Base-by-base conservation (phyloP, 2,329 filamentous ascomycete species). In the Xylariaceae sp. region DNA sequence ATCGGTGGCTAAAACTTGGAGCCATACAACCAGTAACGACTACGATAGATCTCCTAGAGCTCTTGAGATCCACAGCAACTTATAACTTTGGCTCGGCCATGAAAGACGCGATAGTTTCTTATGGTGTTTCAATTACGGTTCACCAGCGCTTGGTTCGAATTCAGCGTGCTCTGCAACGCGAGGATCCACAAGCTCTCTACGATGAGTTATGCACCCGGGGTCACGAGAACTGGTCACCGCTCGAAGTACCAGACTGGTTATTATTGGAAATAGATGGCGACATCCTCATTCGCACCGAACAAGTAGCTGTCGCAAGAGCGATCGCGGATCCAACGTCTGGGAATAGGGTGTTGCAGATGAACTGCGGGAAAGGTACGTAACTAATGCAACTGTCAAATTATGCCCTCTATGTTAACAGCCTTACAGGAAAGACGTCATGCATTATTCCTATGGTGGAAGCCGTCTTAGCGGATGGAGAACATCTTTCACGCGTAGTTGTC, bases 241-340 rank as follows among this genome's bases (percentile, higher is more conserved):
- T 69, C 0, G 69, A 82, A 0, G 66, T 78, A 24, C 76, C 84
- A 0, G 87, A 91, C 62, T 89, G 87, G 83, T 68, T 91, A 0
- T 73, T 91, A 0, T 70, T 92, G 0, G 87, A 91, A 61, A 82
- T 91, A 12, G 88, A 91, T 40, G 76, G 80, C 0, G 79, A 89
- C 54, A 72, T 91, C 2, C 75, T 87, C 16, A 85, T 91, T 47
- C 80, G 88, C 0, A 73, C 77, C 0, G 81, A 84, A 3, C 88
- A 91, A 62, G 77, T 87, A 0, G 77, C 84, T 4, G 87, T 91
- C 9, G 87, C 87, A 0, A 62, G 73, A 1, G 83, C 84, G 1
- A 90, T 84, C 14, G 85, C 87, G 1, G 72, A 72, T 0, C 86
- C 87, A 0, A 46, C 62, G 0, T 83, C 82, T 0, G 73, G 74